Percentiles rank a stretch among this genome's conserved stretches.
phyloP scores from a whole-genome alignment of 192 early-diverging fungal genomes.

The Gigaspora rosea region DNA sequence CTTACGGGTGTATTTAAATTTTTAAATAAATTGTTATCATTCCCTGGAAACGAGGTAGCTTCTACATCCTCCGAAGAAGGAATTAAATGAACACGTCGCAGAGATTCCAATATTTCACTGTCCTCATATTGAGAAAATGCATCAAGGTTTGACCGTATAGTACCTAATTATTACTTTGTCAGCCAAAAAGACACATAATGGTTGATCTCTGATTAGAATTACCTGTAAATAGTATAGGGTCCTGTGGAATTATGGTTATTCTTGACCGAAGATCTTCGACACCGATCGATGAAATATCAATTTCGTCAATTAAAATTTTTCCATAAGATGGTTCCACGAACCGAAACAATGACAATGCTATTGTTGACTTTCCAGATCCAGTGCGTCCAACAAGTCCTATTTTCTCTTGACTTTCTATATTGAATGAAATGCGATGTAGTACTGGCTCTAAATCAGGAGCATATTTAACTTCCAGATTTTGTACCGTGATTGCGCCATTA shows the following conservation, averaged over 20 bases:
- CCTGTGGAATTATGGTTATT: constrained; percentile 81
- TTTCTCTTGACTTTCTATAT: constrained; percentile 67
- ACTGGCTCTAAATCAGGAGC: constrained; percentile 78
- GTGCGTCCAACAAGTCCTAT: constrained; percentile 82
- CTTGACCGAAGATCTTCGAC: constrained; percentile 71
- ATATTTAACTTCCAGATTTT: constrained; percentile 79
- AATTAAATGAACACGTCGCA: constrained; percentile 66
- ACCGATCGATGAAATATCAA: constrained; percentile 77
- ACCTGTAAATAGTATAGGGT: constrained; percentile 63
- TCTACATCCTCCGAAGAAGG: constrained; percentile 25
- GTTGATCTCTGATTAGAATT: neutral
- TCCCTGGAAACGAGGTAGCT: constrained; percentile 21
- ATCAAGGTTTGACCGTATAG: constrained; percentile 80
- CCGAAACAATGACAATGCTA: constrained; percentile 77
- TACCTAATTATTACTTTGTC: constrained; percentile 36
- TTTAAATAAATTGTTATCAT: constrained; percentile 48
- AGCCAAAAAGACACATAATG: neutral
- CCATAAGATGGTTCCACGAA: constrained; percentile 76
- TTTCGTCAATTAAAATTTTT: constrained; percentile 70
- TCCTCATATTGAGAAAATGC: constrained; percentile 71
- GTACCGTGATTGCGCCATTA: constrained; percentile 70
- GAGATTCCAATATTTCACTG: constrained; percentile 63
- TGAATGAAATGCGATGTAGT: constrained; percentile 70
- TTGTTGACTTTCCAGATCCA: constrained; percentile 46
- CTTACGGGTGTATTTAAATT: constrained; percentile 59